A percentile compares a stretch with the other conserved stretches of the same genome.
phyloP scores from a whole-genome alignment of 1,284 basidiomycete genomes.

The Leucoagaricus sp. region DNA sequence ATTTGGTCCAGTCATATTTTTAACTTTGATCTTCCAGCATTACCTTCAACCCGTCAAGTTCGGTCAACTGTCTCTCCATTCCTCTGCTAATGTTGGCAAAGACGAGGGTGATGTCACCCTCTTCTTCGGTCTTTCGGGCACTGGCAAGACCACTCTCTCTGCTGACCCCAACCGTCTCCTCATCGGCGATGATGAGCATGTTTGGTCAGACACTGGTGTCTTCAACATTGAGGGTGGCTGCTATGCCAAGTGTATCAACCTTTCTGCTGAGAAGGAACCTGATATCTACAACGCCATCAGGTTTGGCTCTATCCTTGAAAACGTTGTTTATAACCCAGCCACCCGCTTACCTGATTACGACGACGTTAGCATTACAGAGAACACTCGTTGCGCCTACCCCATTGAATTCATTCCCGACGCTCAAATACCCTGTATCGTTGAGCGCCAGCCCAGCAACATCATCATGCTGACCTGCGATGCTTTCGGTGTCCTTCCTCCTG shows the following conservation, averaged over 20 bases:
- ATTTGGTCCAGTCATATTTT: conserved; percentile 16
- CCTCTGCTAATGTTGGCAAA: conserved; percentile 96
- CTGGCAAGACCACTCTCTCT: conserved; percentile 97
- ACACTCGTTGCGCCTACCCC: conserved; percentile 98
- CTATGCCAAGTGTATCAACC: conserved; percentile 98
- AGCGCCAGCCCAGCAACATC: conserved; percentile 90
- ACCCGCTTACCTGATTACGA: conserved; percentile 93
- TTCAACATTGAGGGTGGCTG: conserved; percentile 99
- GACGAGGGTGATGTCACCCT: conserved; percentile 92
- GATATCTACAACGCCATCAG: conserved; percentile 97
- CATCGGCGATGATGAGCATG: conserved; percentile 98
- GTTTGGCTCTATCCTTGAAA: conserved; percentile 97
- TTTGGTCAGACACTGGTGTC: conserved; percentile 97
- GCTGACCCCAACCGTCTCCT: conserved; percentile 90
- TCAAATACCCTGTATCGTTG: conserved; percentile 86
- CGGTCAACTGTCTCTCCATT: conserved; percentile 97
- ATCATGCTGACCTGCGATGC: conserved; percentile 99
- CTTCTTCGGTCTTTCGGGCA: conserved; percentile 99
- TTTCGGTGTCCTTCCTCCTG: conserved; percentile 96
- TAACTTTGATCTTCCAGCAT: conserved; percentile 54
- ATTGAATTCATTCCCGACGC: conserved; percentile 98
- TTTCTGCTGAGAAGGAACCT: conserved; percentile 95
- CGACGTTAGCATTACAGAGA: conserved; percentile 96
- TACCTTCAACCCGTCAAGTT: conserved; percentile 99
- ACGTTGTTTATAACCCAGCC: conserved; percentile 96